Percentiles rank a stretch among this genome's conserved stretches.
Evolutionary conservation across 768 basidiomycete genomes (phyloP).

Genomic region (Boletus coccyginus): DNA sequence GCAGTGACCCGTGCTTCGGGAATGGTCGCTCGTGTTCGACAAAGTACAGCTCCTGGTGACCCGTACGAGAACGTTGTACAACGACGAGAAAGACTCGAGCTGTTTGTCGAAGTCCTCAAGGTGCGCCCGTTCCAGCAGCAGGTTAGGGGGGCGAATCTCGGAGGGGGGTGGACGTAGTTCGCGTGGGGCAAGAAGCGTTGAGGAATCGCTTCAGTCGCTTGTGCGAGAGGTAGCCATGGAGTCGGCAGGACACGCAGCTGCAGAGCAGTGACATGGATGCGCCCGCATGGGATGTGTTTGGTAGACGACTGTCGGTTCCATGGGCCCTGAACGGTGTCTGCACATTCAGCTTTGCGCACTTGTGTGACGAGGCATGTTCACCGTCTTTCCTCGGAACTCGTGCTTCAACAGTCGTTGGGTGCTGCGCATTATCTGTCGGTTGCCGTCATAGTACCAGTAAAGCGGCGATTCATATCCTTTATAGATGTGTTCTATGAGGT

Average conservation of each 20-base stretch:
- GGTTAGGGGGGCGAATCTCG: background rate
- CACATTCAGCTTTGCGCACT: conserved; percentile 1
- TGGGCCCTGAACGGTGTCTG: too few relatives aligned
- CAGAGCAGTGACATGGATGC: background rate
- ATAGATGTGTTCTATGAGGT: conserved; percentile 48
- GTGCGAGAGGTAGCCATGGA: background rate
- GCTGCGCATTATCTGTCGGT: conserved; percentile 29
- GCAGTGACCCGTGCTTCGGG: conserved; percentile 40
- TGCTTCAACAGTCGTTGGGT: conserved; percentile 1
- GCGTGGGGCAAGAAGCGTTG: background rate
- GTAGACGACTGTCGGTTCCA: too few relatives aligned
- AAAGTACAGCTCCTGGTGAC: conserved; percentile 51
- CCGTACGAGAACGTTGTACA: conserved; percentile 59
- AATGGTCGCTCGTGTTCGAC: conserved; percentile 56
- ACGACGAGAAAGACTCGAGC: conserved; percentile 28
- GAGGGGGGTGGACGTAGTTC: too few relatives aligned
- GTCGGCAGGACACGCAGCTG: background rate
- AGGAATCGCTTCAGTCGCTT: background rate
- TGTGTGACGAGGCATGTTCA: conserved; percentile 39
- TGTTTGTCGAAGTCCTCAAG: background rate
- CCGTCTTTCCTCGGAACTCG: too few relatives aligned
- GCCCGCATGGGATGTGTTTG: background rate
- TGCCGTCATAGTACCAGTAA: conserved; percentile 47
- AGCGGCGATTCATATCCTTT: conserved; percentile 57
- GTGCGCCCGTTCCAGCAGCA: conserved; percentile 40